Evolutionary conservation across 140 eudicot species (phyloP), one percentile per base, ranked within the genome.

Genomic region (Anethum foeniculum): DNA sequence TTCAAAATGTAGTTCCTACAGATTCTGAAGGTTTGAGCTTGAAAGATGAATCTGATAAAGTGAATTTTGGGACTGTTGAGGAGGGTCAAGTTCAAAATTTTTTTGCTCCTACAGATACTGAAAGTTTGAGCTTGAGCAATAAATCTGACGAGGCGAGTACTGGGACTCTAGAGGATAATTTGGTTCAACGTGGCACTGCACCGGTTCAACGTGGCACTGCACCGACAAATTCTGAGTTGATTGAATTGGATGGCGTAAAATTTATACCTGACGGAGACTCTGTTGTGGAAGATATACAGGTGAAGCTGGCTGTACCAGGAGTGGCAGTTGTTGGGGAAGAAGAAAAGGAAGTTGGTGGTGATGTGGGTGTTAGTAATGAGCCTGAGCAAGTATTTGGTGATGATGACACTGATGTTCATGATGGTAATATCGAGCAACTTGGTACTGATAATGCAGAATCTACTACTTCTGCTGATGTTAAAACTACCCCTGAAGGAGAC

Each of bases 241-340:
- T 46, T 54, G 76, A 72, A 73, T 72, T n/a, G 28, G 47, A 65
- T 49, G 75, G 25, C 28, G 71, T 16, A 19, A 44, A 51, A 38
- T 12, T 64, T n/a, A 75, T 84, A 7, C 54, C 81, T 2, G 89
- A 83, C 28, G 87, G 87, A 43, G 87, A 81, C 80, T 58, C 88
- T 84, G 39, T 87, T 44, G 81, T 84, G 84, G 88, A 87, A 38
- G 43, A 81, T 28, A 81, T 87, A 30, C 39, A 80, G 30, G 85
- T 87, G 16, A 84, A 84, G 82, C 60, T 62, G 49, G 56, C 62
- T 64, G 82, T n/a, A 39, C 81, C 84, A 3, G 84, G 90, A 58
- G 87, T 76, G 64, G 85, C 79, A 69, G 77, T 85, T 81, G 83
- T 85, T 62, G 85, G 80, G 62, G 79, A 51, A 68, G 79, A 76